These are phyloP conservation scores for Jatropha multifida DNA, from an alignment of 441 rosid species.

Conservation along the genomic window DNA sequence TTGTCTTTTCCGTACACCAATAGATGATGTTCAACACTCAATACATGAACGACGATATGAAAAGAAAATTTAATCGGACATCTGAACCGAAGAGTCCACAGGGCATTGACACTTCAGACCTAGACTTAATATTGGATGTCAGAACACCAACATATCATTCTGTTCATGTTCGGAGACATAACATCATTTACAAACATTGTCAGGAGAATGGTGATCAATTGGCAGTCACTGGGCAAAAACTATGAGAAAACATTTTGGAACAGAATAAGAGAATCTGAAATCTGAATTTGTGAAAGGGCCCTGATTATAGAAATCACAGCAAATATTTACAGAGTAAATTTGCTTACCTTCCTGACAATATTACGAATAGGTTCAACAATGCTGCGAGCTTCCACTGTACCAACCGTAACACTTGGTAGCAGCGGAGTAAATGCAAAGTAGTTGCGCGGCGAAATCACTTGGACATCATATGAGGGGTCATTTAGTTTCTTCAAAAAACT, in stretches of 20 bases:
- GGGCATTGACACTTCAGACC: not conserved
- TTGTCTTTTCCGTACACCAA: not conserved
- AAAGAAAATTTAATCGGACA: not conserved
- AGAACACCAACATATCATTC: not conserved
- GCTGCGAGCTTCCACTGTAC: slow-evolving; percentile 90
- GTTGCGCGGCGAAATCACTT: slow-evolving; percentile 90
- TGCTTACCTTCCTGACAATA: slow-evolving; percentile 75
- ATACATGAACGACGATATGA: not conserved
- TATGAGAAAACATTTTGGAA: not conserved
- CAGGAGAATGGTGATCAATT: not conserved
- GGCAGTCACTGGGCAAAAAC: not conserved
- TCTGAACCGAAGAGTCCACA: not conserved
- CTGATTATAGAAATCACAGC: not conserved
- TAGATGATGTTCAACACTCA: not conserved
- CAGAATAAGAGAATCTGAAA: not conserved
- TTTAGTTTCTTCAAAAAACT: slow-evolving; percentile 79
- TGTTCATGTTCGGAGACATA: not conserved
- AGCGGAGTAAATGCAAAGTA: slow-evolving; percentile 96
- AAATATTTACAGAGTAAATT: not conserved
- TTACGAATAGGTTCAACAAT: slow-evolving; percentile 88
- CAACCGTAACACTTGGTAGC: slow-evolving; percentile 93
- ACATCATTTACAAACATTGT: not conserved
- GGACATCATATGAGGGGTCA: slow-evolving; percentile 68
- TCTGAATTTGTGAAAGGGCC: not conserved
- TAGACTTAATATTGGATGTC: not conserved